Base-by-base conservation (phyloP, 768 basidiomycete genomes). In the Mycena amicta region DNA sequence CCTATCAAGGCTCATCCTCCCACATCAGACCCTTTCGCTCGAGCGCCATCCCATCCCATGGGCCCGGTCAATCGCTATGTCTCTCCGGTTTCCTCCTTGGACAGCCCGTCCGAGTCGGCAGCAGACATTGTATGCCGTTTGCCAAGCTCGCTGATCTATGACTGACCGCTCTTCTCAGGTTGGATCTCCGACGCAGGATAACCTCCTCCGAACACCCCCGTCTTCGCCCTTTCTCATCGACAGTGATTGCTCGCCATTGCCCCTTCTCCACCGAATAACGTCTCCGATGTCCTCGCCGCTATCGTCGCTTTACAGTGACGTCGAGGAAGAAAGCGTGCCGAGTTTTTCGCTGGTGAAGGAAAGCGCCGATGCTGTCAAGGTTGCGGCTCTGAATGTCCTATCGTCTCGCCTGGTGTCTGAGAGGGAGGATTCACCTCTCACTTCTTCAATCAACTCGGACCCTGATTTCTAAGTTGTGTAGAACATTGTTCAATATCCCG, bases 391-490 rank as follows among this genome's bases (percentile, higher is more conserved):
- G 6, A 45, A 45, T 45, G 5, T 45, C 43, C 22, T 45, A 15
- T 45, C 18, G 33, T 45, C 43, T 8, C 13, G 43, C 22, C 20
- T 23, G 33, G 8, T 18, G 13, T 23, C 43, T 45, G 8, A 58
- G 30, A 20, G 40, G 18, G 31, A 85, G 85, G 84, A 81, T 62
- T 80, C 65, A 72, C 75, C 40, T 80, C 82, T 51, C 79, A 57
- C 59, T 81, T 85, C 57, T 4, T 18, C 53, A 8, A 29, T 56
- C 28, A 53, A 59, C 15, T 63, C 62, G 33, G 61, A 63, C 50
- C 27, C 41, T 56, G 61, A 62, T 26, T 54, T 22, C 18, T 59
- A 25, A 58, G 45, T 55, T 45, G 1, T 60, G 60, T 57, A 57
- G 13, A 3, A 12, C 45, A 41, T 22, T 45, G 41, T 16, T 28